Evolutionary conservation across 2,329 filamentous ascomycete species (phyloP).

Genomic region (Juglanconis oblonga): DNA sequence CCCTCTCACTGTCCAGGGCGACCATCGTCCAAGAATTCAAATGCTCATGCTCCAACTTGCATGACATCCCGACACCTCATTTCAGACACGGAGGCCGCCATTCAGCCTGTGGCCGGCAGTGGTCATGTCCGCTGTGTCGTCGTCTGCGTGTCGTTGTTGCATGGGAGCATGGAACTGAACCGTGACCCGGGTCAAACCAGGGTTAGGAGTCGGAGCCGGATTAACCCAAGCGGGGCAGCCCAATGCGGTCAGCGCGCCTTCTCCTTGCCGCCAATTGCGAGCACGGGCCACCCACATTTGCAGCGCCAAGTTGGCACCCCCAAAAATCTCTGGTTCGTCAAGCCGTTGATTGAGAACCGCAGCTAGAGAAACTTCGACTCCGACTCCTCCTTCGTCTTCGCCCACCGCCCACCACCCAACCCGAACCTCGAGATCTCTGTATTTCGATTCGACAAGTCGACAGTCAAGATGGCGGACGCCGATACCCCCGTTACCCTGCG

Average conservation of each 20-base stretch:
- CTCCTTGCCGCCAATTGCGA: not conserved
- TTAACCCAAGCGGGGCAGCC: slow-evolving; percentile 4
- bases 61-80: too few relatives aligned
- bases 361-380: slow-evolving; percentile 2
- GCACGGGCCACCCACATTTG: slow-evolving; percentile 12
- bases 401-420: not conserved
- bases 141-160: not conserved
- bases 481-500: slow-evolving; percentile 78
- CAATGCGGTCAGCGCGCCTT: not conserved
- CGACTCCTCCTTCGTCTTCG: not conserved
- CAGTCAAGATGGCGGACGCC: slow-evolving; percentile 76
- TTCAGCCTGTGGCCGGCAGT: not conserved
- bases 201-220: slow-evolving; percentile 8
- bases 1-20: not conserved
- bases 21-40: too few relatives aligned
- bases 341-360: not conserved
- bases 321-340: slow-evolving; percentile 6
- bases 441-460: slow-evolving; percentile 41
- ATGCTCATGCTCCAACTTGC: too few relatives aligned
- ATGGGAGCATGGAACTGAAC: not conserved
- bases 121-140: not conserved
- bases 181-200: not conserved
- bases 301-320: not conserved
- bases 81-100: not conserved
- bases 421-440: slow-evolving; percentile 19